A percentile compares a stretch with the other conserved stretches of the same genome.
Conservation (phyloP, 768 basidiomycete species). For the Hygrocybe coccinea region DNA sequence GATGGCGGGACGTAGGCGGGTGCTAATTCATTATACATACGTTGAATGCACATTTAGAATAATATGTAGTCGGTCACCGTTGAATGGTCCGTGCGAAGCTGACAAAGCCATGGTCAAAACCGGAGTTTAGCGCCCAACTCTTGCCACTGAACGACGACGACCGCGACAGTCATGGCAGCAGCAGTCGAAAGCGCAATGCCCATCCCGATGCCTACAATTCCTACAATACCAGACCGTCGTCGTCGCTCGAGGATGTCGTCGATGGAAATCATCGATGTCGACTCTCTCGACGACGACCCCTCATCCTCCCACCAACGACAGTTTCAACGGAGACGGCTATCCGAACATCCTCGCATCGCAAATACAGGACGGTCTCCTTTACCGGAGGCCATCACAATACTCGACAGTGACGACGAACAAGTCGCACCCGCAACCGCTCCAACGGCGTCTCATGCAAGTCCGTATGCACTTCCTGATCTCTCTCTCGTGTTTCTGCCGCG, state of each 20-base stretch:
- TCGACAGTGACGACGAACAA: constrained; percentile 40
- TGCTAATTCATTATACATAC: too few species aligned
- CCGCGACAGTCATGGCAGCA: neutral
- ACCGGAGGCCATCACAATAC: constrained; percentile 31
- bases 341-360: neutral
- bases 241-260: neutral
- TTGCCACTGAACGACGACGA: neutral
- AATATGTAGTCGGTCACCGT: neutral
- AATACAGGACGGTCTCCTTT: constrained; percentile 3
- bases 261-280: constrained; percentile 43
- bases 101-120: neutral
- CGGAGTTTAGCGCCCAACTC: neutral
- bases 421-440: constrained; percentile 16
- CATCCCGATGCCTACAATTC: neutral
- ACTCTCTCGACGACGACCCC: constrained; percentile 29
- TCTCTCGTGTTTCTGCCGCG: neutral
- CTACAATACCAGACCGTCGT: neutral
- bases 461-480: neutral
- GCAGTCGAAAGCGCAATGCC: neutral
- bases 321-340: constrained; percentile 3
- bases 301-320: constrained; percentile 4
- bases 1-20: too few species aligned
- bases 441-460: constrained; percentile 5
- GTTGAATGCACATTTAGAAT: too few species aligned
- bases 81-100: neutral